phyloP scores from a whole-genome alignment of 176 grass and related monocot genomes.

The Oryza australiensis region DNA sequence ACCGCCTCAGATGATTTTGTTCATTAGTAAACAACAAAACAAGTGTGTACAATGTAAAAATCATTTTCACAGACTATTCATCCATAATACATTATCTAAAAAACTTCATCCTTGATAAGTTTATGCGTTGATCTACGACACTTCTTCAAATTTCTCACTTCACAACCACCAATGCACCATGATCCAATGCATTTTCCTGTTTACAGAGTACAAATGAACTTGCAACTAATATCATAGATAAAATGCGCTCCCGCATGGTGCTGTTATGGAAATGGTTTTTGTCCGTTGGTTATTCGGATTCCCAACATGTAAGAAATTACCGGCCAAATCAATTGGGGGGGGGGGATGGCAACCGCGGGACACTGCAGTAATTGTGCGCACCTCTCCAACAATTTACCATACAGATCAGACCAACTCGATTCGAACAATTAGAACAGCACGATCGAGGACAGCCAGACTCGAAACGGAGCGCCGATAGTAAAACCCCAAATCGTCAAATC shows the following conservation, averaged over 20 bases:
- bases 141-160: not conserved
- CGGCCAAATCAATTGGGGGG: not conserved
- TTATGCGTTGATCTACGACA: not conserved
- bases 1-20: not conserved
- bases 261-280: not conserved
- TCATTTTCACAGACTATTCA: not conserved
- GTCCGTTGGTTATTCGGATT: not conserved
- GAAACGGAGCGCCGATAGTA: too few species aligned
- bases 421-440: not conserved
- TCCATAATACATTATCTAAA: not conserved
- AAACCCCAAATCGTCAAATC: conserved; percentile 9
- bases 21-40: not conserved
- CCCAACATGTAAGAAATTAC: not conserved
- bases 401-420: conserved; percentile 2
- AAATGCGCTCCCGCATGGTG: not conserved
- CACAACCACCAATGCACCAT: too few species aligned
- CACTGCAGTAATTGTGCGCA: not conserved
- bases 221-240: not conserved
- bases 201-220: not conserved
- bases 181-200: not conserved
- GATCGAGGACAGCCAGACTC: conserved; percentile 7
- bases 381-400: not conserved
- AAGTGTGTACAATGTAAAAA: not conserved
- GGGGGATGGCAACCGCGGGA: not conserved
- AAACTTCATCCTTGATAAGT: not conserved